Conservation (phyloP, 345 rosid genomes). For the Populus pruinosa region DNA sequence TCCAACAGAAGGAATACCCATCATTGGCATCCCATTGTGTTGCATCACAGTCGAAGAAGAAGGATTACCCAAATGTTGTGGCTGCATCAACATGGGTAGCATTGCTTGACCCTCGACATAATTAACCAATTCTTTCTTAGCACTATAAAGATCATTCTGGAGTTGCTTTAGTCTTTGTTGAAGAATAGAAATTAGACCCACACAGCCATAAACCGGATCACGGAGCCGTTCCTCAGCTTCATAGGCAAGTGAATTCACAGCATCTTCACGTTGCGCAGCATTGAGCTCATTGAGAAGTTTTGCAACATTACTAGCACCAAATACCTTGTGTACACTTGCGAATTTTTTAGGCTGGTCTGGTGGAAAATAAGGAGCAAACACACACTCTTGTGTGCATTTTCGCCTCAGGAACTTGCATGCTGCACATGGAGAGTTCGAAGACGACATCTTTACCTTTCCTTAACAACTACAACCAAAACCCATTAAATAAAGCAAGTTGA, state of each 20-base stretch:
- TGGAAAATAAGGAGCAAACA: conserved; percentile 28
- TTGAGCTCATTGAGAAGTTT: conserved; percentile 64
- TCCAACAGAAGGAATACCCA: conserved; percentile 40
- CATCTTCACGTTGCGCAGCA: conserved; percentile 55
- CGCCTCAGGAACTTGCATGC: conserved; percentile 26
- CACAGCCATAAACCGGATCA: conserved; percentile 87
- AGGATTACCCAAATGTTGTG: conserved; percentile 35
- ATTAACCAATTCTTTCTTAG: conserved; percentile 55
- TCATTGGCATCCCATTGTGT: conserved; percentile 42
- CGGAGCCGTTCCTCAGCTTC: conserved; percentile 78
- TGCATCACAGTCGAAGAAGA: conserved; percentile 31
- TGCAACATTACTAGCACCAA: conserved; percentile 56
- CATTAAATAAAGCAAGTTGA: background rate
- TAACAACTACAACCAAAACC: background rate
- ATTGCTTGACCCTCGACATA: conserved; percentile 50
- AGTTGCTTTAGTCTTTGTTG: conserved; percentile 59
- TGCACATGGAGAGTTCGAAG: conserved; percentile 31
- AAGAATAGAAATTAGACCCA: conserved; percentile 63
- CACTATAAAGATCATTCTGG: conserved; percentile 43
- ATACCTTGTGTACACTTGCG: conserved; percentile 25
- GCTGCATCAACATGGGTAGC: conserved; percentile 41
- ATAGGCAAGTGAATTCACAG: conserved; percentile 69
- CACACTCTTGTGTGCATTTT: conserved; percentile 32
- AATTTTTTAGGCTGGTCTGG: conserved; percentile 33
- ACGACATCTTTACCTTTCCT: conserved; percentile 12